Evolutionary conservation across 108 stramenopile genomes (phyloP), one percentile per base, ranked within the genome.

Genomic region (Cyclotella baltica): DNA sequence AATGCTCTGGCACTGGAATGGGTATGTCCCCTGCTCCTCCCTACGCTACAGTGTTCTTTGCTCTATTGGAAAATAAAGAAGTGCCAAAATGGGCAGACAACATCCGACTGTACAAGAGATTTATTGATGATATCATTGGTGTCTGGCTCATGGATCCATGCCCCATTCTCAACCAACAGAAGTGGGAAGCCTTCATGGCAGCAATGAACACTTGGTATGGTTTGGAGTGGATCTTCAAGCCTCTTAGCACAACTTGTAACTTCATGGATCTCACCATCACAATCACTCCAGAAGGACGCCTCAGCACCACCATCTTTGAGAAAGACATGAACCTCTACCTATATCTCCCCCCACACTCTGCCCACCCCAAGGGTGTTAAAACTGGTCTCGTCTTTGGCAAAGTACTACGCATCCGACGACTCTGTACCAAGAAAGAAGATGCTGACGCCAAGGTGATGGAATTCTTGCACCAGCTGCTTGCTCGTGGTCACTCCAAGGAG

Each of bases 1-100:
- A 80, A 67, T 35, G 25, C 16, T 28, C 23, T 15, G 78, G 78
- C 3, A 68, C 67, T 0, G 78, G 36, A 64, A 74, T n/a, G n/a
- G n/a, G n/a, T n/a, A n/a, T n/a, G n/a, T n/a, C n/a, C n/a, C n/a
- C n/a, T n/a, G n/a, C n/a, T n/a, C n/a, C n/a, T n/a, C n/a, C n/a
- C n/a, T n/a, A n/a, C n/a, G n/a, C n/a, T n/a, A n/a, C n/a, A n/a
- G n/a, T n/a, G n/a, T n/a, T n/a, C n/a, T n/a, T n/a, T n/a, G n/a
- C n/a, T n/a, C n/a, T n/a, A n/a, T n/a, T n/a, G n/a, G 76, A 77
- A 43, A 27, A 40, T 6, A 11, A 25, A 11, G 6, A 62, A 36
- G 13, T 62, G 3, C 20, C 19, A 13, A 30, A 23, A 20, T 75
- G 51, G 37, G 30, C 18, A 36, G 15, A 16, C 0, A 0, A 16